Evolutionary conservation across 257 asterid species (phyloP).

Genomic region (Lavandula angustifolia): DNA sequence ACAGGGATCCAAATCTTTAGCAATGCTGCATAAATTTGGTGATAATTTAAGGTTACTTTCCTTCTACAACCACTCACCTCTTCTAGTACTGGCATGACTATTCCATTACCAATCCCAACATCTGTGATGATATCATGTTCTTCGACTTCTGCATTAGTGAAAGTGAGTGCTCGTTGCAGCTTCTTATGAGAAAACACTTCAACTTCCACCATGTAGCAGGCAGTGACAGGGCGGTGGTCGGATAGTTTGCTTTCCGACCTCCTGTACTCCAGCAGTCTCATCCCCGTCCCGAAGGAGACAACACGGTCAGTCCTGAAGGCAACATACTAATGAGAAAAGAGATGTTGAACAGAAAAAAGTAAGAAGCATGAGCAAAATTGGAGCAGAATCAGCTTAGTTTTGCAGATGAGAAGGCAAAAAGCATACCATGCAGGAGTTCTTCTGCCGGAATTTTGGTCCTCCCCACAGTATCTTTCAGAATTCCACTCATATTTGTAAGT

Average conservation of each 20-base stretch:
- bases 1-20: too few relatives aligned
- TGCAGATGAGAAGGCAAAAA: conserved; percentile 15
- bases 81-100: conserved; percentile 35
- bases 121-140: conserved; percentile 52
- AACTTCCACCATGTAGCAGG: conserved; percentile 71
- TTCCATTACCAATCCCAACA: conserved; percentile 32
- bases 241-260: conserved; percentile 75
- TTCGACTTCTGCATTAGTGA: conserved; percentile 88
- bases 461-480: conserved; percentile 66
- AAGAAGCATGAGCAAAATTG: background rate
- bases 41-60: background rate
- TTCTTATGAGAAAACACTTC: conserved; percentile 83
- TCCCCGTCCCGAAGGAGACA: conserved; percentile 79
- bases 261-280: conserved; percentile 62
- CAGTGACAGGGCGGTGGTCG: conserved; percentile 93
- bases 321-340: too few relatives aligned
- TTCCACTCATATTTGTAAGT: conserved; percentile 81
- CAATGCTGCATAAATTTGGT: background rate
- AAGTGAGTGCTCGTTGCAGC: conserved; percentile 85
- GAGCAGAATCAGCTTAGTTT: background rate
- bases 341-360: too few relatives aligned
- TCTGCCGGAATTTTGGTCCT: conserved; percentile 70
- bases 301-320: conserved; percentile 91
- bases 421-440: conserved; percentile 97
- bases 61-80: conserved; percentile 46